Evolutionary conservation across 345 rosid genomes (phyloP), one percentile per base, ranked within the genome.

Genomic region (Linum tenue): DNA sequence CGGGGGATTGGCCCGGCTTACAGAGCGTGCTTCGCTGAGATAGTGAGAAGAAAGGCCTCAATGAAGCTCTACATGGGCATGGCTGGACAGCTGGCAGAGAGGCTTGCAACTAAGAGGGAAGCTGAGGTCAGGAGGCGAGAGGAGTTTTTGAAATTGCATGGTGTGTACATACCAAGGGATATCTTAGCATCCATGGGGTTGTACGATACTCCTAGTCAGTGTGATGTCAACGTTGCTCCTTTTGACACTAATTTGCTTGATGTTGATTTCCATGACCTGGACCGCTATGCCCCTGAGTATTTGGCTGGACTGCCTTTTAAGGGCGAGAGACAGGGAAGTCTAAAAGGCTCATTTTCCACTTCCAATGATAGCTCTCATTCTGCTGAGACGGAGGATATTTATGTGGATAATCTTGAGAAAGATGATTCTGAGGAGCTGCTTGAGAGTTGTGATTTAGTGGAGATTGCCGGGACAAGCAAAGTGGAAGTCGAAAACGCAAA

Each of bases 61-160:
- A 83, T 83, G 97, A 95, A 89, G 73, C 95, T 95, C 68, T 89
- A 91, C 79, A 83, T 95, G 99, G 99, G 97, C 69, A 82, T 82
- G 95, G 99, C 99, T 66, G 99, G 97, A 50, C 97, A 89, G 62
- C 65, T 95, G 78, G 99, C 99, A 43, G 99, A 95, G 68, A 86
- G 62, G 82, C 97, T 95, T 71, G 97, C 99, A 15, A 80, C 83
- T 70, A 89, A 81, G 78, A 85, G 99, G 70, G 98, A 87, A 73
- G 71, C 64, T 36, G 97, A 95, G 81, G 79, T 91, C 64, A 89
- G 97, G 81, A 89, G 82, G 77, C 88, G 98, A 36, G 96, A 91
- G 53, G 95, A 85, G 70, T 95, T 95, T 81, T 73, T 84, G 64
- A 91, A 86, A 73, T 78, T 78, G 14, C 84, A 95, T 60, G 80